Base-by-base conservation (phyloP, 2,329 filamentous ascomycete species). In the Elsinoe perseae region DNA sequence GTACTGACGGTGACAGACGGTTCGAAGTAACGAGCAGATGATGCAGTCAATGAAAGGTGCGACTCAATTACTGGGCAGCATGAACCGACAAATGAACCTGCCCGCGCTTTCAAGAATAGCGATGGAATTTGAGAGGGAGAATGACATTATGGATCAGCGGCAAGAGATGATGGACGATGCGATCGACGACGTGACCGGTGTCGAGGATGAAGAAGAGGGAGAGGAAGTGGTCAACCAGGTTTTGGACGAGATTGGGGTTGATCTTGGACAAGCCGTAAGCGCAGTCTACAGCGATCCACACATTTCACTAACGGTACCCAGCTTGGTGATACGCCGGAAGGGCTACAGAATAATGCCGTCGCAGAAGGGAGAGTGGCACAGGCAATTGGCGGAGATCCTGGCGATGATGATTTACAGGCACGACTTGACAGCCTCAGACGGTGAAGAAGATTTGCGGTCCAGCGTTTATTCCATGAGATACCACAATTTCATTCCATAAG, bases 81-180 rank as follows among this genome's bases (percentile, higher is more conserved):
- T 98, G 93, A 98, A 98, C 72, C 82, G 87, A 62, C 89, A 89
- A 61, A 97, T 97, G 91, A 97, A 98, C 69, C 82, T 98, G 2
- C 93, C 93, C 0, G 90, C 90, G 16, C 77, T 98, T 30, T 92
- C 97, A 71, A 84, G 92, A 57, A 98, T 98, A 68, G 92, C 93
- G 18, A 95, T 96, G 91, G 93, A 98, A 68, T 98, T 98, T 66
- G 93, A 98, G 74, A 86, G 89, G 66, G 93, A 98, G 73, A 98
- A 97, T 73, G 93, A 97, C 67, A 91, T 98, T 58, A 98, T 98
- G 93, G 93, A 98, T 65, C 90, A 97, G 73, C 82, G 93, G 61
- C 91, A 97, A 71, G 93, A 97, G 72, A 96, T 98, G 88, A 97
- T 98, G 93, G 92, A 97, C 68, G 93, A 97, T 72, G 92, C 90